phyloP scores from a whole-genome alignment of 2,329 filamentous ascomycete genomes.

The Coleophoma cylindrospora region DNA sequence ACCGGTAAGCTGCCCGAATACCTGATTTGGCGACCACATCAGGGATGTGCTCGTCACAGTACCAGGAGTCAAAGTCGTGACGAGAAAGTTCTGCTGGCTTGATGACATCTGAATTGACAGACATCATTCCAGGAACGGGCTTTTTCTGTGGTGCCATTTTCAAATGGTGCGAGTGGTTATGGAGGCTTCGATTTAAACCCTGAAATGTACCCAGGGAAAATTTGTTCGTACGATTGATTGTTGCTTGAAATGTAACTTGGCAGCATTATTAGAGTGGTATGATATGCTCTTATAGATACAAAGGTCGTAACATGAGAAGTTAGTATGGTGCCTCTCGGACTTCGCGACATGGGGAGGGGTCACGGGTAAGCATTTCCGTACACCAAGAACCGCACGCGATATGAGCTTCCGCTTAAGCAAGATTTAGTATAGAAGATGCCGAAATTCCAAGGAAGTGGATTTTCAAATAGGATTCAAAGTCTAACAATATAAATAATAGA shows the following conservation, averaged over 20 bases:
- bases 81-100: not conserved
- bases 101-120: not conserved
- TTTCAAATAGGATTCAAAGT: too few species aligned
- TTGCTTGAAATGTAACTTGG: not conserved
- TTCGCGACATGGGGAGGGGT: not conserved
- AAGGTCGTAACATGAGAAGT: too few species aligned
- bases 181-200: not conserved
- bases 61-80: not conserved
- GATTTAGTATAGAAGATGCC: too few species aligned
- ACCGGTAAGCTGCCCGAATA: not conserved
- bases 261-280: too few species aligned
- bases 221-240: not conserved
- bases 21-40: not conserved
- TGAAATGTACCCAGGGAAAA: not conserved
- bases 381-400: too few species aligned
- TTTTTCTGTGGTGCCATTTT: not conserved
- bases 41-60: not conserved
- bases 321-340: not conserved
- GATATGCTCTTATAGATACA: too few species aligned
- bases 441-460: too few species aligned
- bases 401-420: too few species aligned
- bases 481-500: too few species aligned
- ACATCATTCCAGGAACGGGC: not conserved
- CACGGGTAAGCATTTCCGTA: constrained; percentile 3
- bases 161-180: not conserved